Percentiles rank a stretch among this genome's conserved stretches.
Evolutionary conservation across 306 rosid species (phyloP).

Genomic region (Cicer chorassanicum): DNA sequence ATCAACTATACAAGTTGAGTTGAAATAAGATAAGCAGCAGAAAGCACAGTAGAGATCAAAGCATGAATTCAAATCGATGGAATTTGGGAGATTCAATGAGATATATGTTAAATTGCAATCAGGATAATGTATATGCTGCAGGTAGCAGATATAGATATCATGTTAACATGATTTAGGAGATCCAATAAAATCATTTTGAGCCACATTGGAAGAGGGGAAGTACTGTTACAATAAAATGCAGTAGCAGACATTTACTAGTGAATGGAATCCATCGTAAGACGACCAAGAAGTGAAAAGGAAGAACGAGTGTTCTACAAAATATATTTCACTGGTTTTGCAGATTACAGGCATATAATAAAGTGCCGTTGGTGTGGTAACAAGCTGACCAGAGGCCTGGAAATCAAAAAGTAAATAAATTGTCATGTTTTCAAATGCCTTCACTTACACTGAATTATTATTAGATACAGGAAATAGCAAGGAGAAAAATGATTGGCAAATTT

Average conservation of each 20-base stretch:
- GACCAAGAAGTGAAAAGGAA: slow-evolving; percentile 17
- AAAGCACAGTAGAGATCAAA: slow-evolving; percentile 11
- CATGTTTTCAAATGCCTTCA: slow-evolving; percentile 33
- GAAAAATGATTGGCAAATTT: slow-evolving; percentile 33
- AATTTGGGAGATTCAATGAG: slow-evolving; percentile 25
- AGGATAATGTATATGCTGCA: slow-evolving; percentile 11
- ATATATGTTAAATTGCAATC: slow-evolving; percentile 28
- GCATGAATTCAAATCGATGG: slow-evolving; percentile 1
- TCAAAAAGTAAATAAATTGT: slow-evolving; percentile 41
- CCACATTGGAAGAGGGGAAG: slow-evolving; percentile 18
- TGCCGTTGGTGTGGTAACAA: slow-evolving; percentile 30
- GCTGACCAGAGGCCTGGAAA: slow-evolving; percentile 41
- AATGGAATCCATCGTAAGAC: slow-evolving; percentile 32
- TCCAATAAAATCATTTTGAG: slow-evolving; percentile 36
- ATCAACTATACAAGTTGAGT: slow-evolving; percentile 17
- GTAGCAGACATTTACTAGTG: slow-evolving; percentile 30
- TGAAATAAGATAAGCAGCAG: slow-evolving; percentile 19
- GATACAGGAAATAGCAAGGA: slow-evolving; percentile 38
- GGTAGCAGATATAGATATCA: slow-evolving; percentile 35
- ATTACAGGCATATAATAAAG: slow-evolving; percentile 25
- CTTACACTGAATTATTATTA: slow-evolving; percentile 37
- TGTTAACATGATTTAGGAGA: slow-evolving; percentile 12
- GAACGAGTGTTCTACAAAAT: slow-evolving; percentile 31
- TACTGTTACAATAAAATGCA: slow-evolving; percentile 34
- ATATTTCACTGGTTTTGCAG: slow-evolving; percentile 28